phyloP scores from a whole-genome alignment of 2,329 filamentous ascomycete species.

The Apiospora rasikravindrae region DNA sequence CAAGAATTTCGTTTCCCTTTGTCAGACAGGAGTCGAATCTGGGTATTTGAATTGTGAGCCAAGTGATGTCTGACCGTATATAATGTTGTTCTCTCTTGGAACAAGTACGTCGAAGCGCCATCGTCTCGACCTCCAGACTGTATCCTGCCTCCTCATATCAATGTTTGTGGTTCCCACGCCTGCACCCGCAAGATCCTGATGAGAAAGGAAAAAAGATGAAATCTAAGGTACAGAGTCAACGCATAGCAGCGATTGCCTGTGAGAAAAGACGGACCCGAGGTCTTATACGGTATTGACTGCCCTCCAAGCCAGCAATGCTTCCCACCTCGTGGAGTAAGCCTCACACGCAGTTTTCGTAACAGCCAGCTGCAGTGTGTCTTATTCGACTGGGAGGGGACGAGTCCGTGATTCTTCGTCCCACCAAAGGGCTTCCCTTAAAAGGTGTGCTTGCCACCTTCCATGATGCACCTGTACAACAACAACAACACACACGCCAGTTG shows the following conservation, averaged over 20 bases:
- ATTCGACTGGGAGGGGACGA: neutral
- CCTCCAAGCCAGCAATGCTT: neutral
- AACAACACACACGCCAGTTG: neutral
- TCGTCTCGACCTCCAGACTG: neutral
- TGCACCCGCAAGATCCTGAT: neutral
- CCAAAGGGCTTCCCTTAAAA: neutral
- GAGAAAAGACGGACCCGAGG: neutral
- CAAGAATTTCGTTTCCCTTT: neutral
- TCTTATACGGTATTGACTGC: neutral
- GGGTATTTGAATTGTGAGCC: neutral
- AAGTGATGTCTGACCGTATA: neutral
- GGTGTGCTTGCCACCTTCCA: neutral
- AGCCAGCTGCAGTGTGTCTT: neutral
- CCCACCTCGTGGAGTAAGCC: neutral
- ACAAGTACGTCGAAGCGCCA: neutral
- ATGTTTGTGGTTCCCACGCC: neutral
- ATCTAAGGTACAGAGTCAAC: neutral
- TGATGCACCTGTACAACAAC: neutral
- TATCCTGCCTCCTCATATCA: neutral
- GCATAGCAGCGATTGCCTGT: neutral
- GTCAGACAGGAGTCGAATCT: neutral
- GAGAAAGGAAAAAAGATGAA: neutral
- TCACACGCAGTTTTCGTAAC: neutral
- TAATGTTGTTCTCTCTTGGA: slow-evolving; percentile 5
- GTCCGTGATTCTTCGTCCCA: neutral